Evolutionary conservation across 1,284 basidiomycete species (phyloP).

Genomic region (Ceratobasidium sp.): DNA sequence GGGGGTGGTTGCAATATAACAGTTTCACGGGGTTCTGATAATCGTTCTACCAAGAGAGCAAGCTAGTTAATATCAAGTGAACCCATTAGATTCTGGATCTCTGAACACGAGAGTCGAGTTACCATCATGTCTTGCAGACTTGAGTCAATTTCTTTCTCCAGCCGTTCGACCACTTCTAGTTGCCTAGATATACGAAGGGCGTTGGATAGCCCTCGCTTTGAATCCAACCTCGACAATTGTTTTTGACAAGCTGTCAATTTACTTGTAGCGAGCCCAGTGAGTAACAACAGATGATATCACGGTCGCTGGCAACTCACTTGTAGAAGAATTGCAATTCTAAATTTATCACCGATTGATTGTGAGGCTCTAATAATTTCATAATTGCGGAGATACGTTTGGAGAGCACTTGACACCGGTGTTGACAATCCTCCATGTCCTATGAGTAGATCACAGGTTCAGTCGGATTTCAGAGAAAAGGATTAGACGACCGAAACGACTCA

Average conservation of each 20-base stretch:
- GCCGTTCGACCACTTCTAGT: conserved; percentile 13
- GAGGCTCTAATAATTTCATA: not conserved
- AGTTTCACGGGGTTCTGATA: not conserved
- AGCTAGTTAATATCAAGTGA: not conserved
- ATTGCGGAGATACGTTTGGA: not conserved
- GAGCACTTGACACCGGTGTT: not conserved
- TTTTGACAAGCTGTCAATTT: conserved; percentile 16
- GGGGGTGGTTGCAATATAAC: not conserved
- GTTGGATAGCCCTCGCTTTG: not conserved
- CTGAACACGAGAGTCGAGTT: too few species aligned
- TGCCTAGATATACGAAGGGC: not conserved
- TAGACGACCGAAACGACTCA: too few species aligned
- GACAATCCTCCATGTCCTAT: not conserved
- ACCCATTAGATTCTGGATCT: not conserved
- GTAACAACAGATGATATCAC: not conserved
- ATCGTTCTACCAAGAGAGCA: not conserved
- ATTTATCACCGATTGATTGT: not conserved
- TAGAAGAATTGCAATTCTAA: conserved; percentile 14
- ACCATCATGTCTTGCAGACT: conserved; percentile 21
- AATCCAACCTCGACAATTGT: not conserved
- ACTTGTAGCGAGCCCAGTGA: not conserved
- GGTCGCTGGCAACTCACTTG: not conserved
- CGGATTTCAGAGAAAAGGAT: too few species aligned
- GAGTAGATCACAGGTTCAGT: too few species aligned
- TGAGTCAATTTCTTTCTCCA: conserved; percentile 12